Base-by-base conservation (phyloP, 352 stramenopile genomes). In the Pythium insidiosum region DNA sequence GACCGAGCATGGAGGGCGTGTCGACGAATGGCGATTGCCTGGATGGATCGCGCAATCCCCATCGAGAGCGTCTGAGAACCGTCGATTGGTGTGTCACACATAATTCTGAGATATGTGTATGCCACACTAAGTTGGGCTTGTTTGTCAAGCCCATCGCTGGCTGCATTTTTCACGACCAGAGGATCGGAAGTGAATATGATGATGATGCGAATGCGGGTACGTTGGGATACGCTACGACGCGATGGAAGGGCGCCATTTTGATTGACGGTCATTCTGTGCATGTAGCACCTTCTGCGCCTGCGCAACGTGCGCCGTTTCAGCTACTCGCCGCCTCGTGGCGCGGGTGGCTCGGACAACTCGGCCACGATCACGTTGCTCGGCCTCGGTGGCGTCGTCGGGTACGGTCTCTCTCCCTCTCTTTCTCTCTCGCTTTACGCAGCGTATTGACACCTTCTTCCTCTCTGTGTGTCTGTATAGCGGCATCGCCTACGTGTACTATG, bases 401-500 rank as follows among this genome's bases (percentile, higher is more conserved):
- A 55, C 28, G 28, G 28, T 33, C 28, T 33, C 28, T 13, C 28
- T 53, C n/a, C 16, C 22, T 6, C 21, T 24, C 13, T 5, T 4
- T n/a, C n/a, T n/a, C n/a, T n/a, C n/a, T n/a, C n/a, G n/a, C n/a
- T n/a, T n/a, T n/a, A n/a, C n/a, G n/a, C 13, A 30, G 15, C 22
- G 22, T 58, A 22, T 47, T 15, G 7, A 38, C n/a, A n/a, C 16
- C 30, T n/a, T n/a, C n/a, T n/a, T n/a, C n/a, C n/a, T 45, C 21
- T 37, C 6, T 6, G 18, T 37, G 1, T 36, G 16, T 34, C 6
- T 47, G 25, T 21, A 23, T 30, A 89, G 80, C 48, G 73, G 68
- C 16, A 56, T 88, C 38, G 71, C 66, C 22, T 93, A 93, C 47
- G 75, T 89, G 41, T 93, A 93, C 56, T 86, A 86, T 38, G 81